Percentiles rank a stretch among this genome's conserved stretches.
phyloP scores from a whole-genome alignment of 2,329 filamentous ascomycete species.

The Xylariaceae sp. region DNA sequence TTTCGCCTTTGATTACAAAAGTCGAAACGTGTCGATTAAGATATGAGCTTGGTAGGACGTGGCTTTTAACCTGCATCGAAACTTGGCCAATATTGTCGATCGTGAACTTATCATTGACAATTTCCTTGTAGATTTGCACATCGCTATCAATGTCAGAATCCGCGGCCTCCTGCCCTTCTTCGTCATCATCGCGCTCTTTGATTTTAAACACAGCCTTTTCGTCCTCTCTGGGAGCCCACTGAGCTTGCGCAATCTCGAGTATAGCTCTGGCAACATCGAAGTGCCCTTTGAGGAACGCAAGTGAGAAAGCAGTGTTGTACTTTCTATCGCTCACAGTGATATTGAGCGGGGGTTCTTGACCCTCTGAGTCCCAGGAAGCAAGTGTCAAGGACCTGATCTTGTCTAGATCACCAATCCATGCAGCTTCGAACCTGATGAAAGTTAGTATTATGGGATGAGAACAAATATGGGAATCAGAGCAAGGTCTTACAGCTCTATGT shows the following conservation, averaged over 20 bases:
- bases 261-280: constrained; percentile 61
- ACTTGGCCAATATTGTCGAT: constrained; percentile 73
- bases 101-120: constrained; percentile 67
- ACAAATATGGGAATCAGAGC: background rate
- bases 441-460: constrained; percentile 21
- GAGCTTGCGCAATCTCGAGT: constrained; percentile 66
- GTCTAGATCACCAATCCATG: constrained; percentile 66
- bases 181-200: constrained; percentile 34
- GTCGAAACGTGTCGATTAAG: constrained; percentile 42
- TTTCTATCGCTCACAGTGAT: constrained; percentile 56
- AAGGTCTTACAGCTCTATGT: constrained; percentile 56
- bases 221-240: constrained; percentile 60
- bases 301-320: constrained; percentile 59
- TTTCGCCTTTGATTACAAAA: constrained; percentile 33
- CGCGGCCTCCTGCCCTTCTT: constrained; percentile 37
- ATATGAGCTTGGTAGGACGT: constrained; percentile 52
- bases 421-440: constrained; percentile 62
- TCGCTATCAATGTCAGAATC: constrained; percentile 37
- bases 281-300: constrained; percentile 67
- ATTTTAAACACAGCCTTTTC: constrained; percentile 51
- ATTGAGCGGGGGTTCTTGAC: constrained; percentile 58
- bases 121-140: constrained; percentile 48
- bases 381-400: constrained; percentile 65
- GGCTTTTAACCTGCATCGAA: constrained; percentile 65
- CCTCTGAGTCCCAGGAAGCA: constrained; percentile 52